These are phyloP conservation scores for Tuber melanosporum DNA, from an alignment of 495 filamentous ascomycete genomes.

Conservation along the genomic window DNA sequence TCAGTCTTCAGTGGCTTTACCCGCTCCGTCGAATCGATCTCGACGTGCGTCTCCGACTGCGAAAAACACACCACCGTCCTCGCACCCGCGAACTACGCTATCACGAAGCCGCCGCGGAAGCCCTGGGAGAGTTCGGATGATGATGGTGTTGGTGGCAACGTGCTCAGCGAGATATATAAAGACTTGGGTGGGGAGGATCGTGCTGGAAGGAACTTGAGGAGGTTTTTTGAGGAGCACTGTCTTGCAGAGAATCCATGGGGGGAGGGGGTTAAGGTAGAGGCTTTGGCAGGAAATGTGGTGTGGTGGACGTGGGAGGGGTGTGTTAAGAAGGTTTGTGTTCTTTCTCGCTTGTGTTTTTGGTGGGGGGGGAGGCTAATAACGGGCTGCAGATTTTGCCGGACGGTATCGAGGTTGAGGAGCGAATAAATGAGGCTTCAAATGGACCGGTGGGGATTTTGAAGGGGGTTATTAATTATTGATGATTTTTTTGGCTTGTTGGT, in stretches of 20 bases:
- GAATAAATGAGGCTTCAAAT: constrained; percentile 59
- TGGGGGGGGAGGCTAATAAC: constrained; percentile 1
- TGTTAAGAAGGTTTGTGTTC: constrained; percentile 60
- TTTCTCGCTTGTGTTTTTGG: not conserved
- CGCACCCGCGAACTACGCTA: constrained; percentile 74
- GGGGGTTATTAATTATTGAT: constrained; percentile 51
- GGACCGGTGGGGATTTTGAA: constrained; percentile 62
- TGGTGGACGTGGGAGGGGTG: constrained; percentile 78
- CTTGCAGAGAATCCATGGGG: constrained; percentile 72
- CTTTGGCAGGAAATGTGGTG: constrained; percentile 63
- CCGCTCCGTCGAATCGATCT: too few relatives aligned
- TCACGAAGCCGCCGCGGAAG: constrained; percentile 74
- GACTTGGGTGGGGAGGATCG: constrained; percentile 71
- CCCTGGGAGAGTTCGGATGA: constrained; percentile 90
- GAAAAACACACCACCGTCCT: constrained; percentile 77
- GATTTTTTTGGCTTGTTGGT: not conserved
- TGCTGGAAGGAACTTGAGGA: constrained; percentile 67
- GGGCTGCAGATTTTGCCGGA: constrained; percentile 56
- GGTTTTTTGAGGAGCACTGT: constrained; percentile 84
- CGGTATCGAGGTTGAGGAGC: constrained; percentile 54
- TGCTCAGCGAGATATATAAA: constrained; percentile 60
- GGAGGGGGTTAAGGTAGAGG: constrained; percentile 64
- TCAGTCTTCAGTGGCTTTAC: too few relatives aligned
- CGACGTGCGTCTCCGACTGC: constrained; percentile 62
- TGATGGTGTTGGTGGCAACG: constrained; percentile 61